Percentiles rank a stretch among this genome's conserved stretches.
These are phyloP conservation scores for Diaporthe sp. DNA, from an alignment of 2,329 filamentous ascomycete genomes.

Conservation along the genomic window DNA sequence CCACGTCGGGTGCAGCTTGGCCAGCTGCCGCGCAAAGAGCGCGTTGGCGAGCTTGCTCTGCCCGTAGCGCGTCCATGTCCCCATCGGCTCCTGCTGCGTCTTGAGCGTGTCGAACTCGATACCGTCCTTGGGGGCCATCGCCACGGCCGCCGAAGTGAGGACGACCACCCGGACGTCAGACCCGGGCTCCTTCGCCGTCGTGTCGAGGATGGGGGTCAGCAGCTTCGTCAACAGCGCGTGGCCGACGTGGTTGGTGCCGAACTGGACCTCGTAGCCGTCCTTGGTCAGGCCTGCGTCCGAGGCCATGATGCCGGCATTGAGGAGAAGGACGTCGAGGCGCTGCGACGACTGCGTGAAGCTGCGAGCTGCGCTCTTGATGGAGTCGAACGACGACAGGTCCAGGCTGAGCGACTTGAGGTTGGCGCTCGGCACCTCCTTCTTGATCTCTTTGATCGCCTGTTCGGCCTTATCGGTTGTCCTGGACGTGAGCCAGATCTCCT, in stretches of 20 bases:
- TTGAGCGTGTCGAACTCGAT: conserved; percentile 50
- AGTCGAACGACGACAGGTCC: conserved; percentile 60
- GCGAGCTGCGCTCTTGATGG: conserved; percentile 56
- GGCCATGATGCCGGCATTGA: conserved; percentile 62
- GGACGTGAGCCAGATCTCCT: conserved; percentile 49
- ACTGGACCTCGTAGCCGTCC: conserved; percentile 64
- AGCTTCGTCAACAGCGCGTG: conserved; percentile 60
- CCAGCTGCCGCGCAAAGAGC: conserved; percentile 48
- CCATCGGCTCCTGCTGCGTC: conserved; percentile 42
- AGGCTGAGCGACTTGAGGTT: conserved; percentile 53
- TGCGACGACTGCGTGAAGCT: conserved; percentile 49
- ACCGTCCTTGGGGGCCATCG: conserved; percentile 40
- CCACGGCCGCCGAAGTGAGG: conserved; percentile 47
- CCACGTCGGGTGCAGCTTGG: conserved; percentile 44
- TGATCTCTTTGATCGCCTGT: conserved; percentile 55
- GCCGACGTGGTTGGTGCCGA: conserved; percentile 64
- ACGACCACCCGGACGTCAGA: conserved; percentile 50
- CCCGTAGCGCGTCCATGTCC: conserved; percentile 46
- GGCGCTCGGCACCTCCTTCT: conserved; percentile 42
- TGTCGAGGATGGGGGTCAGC: conserved; percentile 49
- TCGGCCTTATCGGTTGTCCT: conserved; percentile 54
- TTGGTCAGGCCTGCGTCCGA: conserved; percentile 52
- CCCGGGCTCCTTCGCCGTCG: conserved; percentile 45
- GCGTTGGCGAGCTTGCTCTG: conserved; percentile 52
- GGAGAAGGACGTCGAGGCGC: conserved; percentile 47